phyloP scores from a whole-genome alignment of 371 early-diverging fungal genomes.

The Dichotomocladium elegans region DNA sequence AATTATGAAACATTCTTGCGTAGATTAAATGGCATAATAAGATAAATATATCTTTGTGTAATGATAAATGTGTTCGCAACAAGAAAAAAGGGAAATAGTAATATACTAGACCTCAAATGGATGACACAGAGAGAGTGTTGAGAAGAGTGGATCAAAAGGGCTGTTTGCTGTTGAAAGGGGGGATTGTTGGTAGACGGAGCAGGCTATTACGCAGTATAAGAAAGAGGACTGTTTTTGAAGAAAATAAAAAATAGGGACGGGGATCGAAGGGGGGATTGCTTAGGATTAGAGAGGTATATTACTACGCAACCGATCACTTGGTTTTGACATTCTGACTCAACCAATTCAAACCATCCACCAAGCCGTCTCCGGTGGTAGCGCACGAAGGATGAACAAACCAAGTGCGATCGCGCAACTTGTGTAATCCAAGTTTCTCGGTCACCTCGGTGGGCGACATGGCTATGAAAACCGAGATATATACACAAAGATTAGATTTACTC shows the following conservation, averaged over 20 bases:
- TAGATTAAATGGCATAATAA: too few species aligned
- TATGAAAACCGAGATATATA: constrained; percentile 10
- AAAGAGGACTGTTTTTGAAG: background rate
- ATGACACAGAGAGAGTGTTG: background rate
- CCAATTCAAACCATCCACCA: constrained; percentile 88
- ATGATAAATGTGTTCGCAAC: background rate
- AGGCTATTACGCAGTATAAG: background rate
- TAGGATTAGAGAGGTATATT: constrained; percentile 2
- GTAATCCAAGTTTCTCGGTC: constrained; percentile 73
- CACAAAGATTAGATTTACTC: too few species aligned
- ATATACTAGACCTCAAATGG: too few species aligned
- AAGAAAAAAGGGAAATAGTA: background rate
- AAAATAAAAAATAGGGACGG: background rate
- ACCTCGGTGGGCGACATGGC: constrained; percentile 81
- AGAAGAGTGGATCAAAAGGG: too few species aligned
- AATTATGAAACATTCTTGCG: too few species aligned
- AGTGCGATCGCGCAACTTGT: constrained; percentile 71
- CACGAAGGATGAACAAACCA: constrained; percentile 89
- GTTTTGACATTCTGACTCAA: constrained; percentile 83
- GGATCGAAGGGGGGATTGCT: background rate
- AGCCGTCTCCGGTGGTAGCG: constrained; percentile 84
- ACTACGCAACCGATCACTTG: constrained; percentile 25
- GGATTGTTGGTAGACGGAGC: background rate
- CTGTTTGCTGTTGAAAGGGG: background rate
- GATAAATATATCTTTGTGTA: background rate